Percentiles rank a stretch among this genome's conserved stretches.
phyloP scores from a whole-genome alignment of 2,329 filamentous ascomycete genomes.

The Hyphodiscus sp. region DNA sequence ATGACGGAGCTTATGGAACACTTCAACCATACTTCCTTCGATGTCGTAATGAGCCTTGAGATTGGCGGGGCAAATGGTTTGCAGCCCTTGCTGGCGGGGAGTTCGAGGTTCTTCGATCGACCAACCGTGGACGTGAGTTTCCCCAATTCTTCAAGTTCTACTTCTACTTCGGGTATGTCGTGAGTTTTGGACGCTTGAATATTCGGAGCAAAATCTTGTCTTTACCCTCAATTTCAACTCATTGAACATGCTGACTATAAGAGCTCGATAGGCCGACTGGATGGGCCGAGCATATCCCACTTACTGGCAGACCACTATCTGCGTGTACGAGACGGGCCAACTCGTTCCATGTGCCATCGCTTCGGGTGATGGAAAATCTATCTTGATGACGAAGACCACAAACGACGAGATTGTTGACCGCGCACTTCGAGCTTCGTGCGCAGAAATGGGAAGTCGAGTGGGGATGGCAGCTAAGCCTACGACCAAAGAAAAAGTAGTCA shows the following conservation, averaged over 20 bases:
- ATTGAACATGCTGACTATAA: no score
- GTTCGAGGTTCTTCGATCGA: constrained; percentile 28
- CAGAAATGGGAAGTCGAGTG: constrained; percentile 37
- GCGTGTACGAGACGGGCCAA: constrained; percentile 34
- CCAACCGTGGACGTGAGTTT: constrained; percentile 32
- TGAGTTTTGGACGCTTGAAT: no score
- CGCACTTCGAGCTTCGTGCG: constrained; percentile 34
- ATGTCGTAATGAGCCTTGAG: constrained; percentile 31
- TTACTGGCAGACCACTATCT: constrained; percentile 39
- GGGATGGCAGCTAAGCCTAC: constrained; percentile 36
- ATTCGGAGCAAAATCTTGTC: no score
- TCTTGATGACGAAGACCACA: constrained; percentile 36
- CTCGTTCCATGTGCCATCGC: constrained; percentile 40
- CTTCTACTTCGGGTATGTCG: no score
- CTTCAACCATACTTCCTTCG: constrained; percentile 26
- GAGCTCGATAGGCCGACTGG: constrained; percentile 30
- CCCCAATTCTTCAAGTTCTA: no score
- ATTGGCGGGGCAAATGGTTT: constrained; percentile 38
- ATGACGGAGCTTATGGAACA: constrained; percentile 34
- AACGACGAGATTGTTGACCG: constrained; percentile 38
- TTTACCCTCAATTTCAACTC: no score
- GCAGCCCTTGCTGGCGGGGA: constrained; percentile 24
- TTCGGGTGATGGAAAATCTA: constrained; percentile 38
- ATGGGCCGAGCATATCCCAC: constrained; percentile 42
- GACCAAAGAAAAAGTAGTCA: constrained; percentile 31